Evolutionary conservation across 495 filamentous ascomycete species (phyloP).

Genomic region (Penicillium silybi): DNA sequence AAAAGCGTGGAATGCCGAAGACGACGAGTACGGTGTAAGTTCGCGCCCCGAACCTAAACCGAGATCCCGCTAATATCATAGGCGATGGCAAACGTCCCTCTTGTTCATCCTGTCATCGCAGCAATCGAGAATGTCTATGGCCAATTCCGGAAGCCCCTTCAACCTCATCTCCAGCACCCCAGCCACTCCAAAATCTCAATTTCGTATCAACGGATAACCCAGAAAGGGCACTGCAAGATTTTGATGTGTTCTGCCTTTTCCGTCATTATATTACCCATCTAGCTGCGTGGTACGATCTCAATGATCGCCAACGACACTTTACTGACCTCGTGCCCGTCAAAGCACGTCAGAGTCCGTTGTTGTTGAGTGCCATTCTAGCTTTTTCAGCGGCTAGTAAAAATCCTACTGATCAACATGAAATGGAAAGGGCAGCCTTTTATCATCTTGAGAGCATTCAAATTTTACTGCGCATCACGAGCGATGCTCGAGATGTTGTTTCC

Average conservation of each 20-base stretch:
- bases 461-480: conserved; percentile 9
- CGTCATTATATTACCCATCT: conserved; percentile 27
- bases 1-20: conserved; percentile 28
- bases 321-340: conserved; percentile 22
- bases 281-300: conserved; percentile 38
- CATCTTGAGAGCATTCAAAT: conserved; percentile 19
- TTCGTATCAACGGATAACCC: conserved; percentile 17
- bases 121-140: conserved; percentile 23
- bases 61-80: neutral
- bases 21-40: conserved; percentile 33
- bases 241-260: conserved; percentile 21
- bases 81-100: conserved; percentile 26
- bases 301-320: conserved; percentile 26
- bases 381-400: conserved; percentile 25
- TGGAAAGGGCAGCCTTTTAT: conserved; percentile 19
- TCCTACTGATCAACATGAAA: conserved; percentile 5
- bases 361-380: conserved; percentile 35
- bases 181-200: neutral
- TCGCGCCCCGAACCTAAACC: neutral
- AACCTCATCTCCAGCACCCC: neutral
- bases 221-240: conserved; percentile 15
- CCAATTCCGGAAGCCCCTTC: neutral
- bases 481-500: conserved; percentile 9
- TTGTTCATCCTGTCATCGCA: conserved; percentile 21
- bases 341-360: conserved; percentile 24